These are phyloP conservation scores for Zoysia japonica DNA, from an alignment of 176 grass and related monocot genomes.

Conservation along the genomic window DNA sequence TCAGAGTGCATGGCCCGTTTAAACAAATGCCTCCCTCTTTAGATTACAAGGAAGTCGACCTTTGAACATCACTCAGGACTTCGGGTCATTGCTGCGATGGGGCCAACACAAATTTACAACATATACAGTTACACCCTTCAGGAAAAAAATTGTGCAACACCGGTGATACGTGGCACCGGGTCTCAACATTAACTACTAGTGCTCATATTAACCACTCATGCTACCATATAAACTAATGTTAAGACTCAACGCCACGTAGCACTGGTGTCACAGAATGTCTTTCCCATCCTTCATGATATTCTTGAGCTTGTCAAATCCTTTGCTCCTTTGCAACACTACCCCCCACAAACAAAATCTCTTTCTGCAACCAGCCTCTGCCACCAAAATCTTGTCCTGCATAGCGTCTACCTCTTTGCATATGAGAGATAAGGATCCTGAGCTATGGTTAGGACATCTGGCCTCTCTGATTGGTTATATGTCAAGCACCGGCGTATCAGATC, in stretches of 20 bases:
- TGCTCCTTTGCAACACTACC: slow-evolving; percentile 19
- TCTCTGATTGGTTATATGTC: slow-evolving; percentile 95
- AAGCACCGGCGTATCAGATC: slow-evolving; percentile 89
- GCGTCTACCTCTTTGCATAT: slow-evolving; percentile 82
- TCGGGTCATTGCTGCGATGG: slow-evolving; percentile 13
- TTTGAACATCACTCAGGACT: slow-evolving; percentile 36
- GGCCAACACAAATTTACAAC: slow-evolving; percentile 59
- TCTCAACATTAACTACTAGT: too few relatives aligned
- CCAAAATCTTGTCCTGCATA: slow-evolving; percentile 18
- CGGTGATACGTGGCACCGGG: too few relatives aligned
- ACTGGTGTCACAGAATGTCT: too few relatives aligned
- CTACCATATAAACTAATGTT: too few relatives aligned
- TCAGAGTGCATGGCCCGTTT: slow-evolving; percentile 16
- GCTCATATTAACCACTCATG: too few relatives aligned
- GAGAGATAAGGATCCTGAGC: slow-evolving; percentile 94
- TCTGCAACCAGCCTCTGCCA: background rate
- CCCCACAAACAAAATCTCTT: slow-evolving; percentile 37
- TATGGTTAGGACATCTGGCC: slow-evolving; percentile 90
- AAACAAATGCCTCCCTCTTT: slow-evolving; percentile 32
- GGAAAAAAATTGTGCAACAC: too few relatives aligned
- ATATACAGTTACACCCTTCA: slow-evolving; percentile 60
- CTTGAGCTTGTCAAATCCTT: slow-evolving; percentile 42
- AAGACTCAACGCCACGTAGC: too few relatives aligned
- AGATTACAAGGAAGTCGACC: slow-evolving; percentile 43
- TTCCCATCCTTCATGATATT: slow-evolving; percentile 27